These are phyloP conservation scores for Apocynum venetum DNA, from an alignment of 257 asterid species.

Conservation along the genomic window DNA sequence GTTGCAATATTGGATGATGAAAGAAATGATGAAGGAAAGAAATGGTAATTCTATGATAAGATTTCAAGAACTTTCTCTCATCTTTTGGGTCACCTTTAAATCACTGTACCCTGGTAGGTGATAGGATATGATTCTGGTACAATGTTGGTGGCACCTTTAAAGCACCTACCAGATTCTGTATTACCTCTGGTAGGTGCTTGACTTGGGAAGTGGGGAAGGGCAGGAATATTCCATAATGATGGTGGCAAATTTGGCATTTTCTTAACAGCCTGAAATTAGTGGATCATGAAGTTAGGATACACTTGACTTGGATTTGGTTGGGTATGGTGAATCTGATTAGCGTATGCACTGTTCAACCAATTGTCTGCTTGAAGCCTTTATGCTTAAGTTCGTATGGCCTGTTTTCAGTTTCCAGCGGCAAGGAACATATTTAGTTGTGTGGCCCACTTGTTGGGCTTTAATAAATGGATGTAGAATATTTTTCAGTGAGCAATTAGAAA, in stretches of 20 bases:
- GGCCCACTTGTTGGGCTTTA: not conserved
- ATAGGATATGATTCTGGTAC: no score
- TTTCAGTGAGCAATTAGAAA: not conserved
- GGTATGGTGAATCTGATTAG: not conserved
- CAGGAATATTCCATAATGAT: not conserved
- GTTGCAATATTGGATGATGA: conserved; percentile 67
- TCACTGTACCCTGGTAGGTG: not conserved
- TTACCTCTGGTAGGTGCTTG: not conserved
- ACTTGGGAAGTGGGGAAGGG: not conserved
- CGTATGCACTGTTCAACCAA: not conserved
- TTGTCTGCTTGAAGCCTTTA: not conserved
- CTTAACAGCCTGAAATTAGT: not conserved
- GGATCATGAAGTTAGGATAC: not conserved
- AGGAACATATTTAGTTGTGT: not conserved
- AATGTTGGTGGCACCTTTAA: no score
- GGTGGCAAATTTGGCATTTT: not conserved
- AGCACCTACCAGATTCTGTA: not conserved
- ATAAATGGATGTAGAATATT: not conserved
- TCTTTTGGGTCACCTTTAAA: not conserved
- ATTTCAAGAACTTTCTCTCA: not conserved
- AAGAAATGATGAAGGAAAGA: conserved; percentile 81
- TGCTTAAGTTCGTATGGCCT: not conserved
- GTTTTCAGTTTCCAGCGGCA: not conserved
- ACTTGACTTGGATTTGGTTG: not conserved
- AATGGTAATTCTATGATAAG: conserved; percentile 49